Percentiles rank a stretch among this genome's conserved stretches.
Conservation (phyloP, 192 early-diverging fungal species). For the Coemansia sp. region DNA sequence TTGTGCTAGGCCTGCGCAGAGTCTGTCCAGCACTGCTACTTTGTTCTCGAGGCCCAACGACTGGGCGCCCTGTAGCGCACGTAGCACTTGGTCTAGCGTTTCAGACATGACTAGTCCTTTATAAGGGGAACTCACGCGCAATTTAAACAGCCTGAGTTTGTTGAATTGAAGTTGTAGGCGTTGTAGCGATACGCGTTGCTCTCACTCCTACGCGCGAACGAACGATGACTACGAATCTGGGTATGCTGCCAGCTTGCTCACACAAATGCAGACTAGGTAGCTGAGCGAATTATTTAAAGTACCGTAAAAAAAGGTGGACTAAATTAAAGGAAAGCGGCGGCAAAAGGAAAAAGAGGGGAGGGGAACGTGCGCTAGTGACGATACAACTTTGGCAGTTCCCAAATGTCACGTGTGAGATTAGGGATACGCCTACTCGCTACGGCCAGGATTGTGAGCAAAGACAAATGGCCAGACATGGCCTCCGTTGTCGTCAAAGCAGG, state of each 20-base stretch:
- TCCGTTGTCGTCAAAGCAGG: background rate
- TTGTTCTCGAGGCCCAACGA: slow-evolving; percentile 29
- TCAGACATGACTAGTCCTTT: slow-evolving; percentile 24
- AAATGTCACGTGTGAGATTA: background rate
- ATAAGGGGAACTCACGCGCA: background rate
- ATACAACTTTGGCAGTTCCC: background rate
- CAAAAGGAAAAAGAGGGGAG: background rate
- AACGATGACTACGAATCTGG: background rate
- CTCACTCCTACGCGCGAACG: background rate
- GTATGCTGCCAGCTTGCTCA: background rate
- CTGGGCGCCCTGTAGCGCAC: slow-evolving; percentile 30
- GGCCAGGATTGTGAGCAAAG: background rate
- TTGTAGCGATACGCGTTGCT: background rate
- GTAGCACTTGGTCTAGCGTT: slow-evolving; percentile 40
- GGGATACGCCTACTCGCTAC: background rate
- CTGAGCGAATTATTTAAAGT: background rate
- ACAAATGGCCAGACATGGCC: background rate
- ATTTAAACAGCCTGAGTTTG: background rate
- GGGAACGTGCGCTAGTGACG: background rate
- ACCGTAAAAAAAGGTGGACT: background rate
- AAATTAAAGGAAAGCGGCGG: background rate
- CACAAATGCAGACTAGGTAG: background rate
- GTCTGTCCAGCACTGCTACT: slow-evolving; percentile 26
- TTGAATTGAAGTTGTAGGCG: background rate
- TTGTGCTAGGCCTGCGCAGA: slow-evolving; percentile 21